Base-by-base conservation (phyloP, 2,329 filamentous ascomycete species). In the Aphanocladium album region DNA sequence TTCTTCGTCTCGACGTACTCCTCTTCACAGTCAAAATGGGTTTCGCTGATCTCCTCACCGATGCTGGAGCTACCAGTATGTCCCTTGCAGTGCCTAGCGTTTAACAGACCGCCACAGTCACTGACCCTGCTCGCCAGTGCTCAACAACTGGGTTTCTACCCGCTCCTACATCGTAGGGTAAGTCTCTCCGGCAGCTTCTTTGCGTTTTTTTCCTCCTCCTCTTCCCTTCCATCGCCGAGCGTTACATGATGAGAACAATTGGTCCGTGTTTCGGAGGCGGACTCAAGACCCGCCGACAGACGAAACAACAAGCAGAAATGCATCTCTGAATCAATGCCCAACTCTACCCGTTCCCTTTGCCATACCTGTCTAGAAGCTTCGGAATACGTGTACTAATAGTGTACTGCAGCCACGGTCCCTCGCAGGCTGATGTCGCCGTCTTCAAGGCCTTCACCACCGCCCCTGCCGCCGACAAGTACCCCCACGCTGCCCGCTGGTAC, bases 401-500 rank as follows among this genome's bases (percentile, higher is more conserved):
- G 3, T 19, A 21, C n/a, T 45, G 57, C 64, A 86, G 79, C 65
- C 76, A 79, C 74, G 78, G 79, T 67, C 89, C 93, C 71, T 91
- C 91, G 71, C 95, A 99, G 84, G 95, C 95, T 80, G 95, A 99
- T 83, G 93, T 96, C 72, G 90, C 89, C 78, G 87, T 87, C 81
- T 98, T 90, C 90, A 96, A 98, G 87, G 90, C 90, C 72, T 78
- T 97, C 76, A 87, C 83, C 73, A 79, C 83, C 69, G 79, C 86
- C 63, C 95, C 95, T 70, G 87, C 89, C 69, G 85, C 89, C 72
- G 82, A 83, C 77, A 96, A 96, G 83, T 96, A 89, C 87, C 92
- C 93, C 73, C 84, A 96, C 82, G 92, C 89, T 73, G 91, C 91
- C 74, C 89, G 95, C 79, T 99, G 95, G 95, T 97, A 96, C 88